phyloP scores from a whole-genome alignment of 805 yeast species.

The Novakomyces olei region DNA sequence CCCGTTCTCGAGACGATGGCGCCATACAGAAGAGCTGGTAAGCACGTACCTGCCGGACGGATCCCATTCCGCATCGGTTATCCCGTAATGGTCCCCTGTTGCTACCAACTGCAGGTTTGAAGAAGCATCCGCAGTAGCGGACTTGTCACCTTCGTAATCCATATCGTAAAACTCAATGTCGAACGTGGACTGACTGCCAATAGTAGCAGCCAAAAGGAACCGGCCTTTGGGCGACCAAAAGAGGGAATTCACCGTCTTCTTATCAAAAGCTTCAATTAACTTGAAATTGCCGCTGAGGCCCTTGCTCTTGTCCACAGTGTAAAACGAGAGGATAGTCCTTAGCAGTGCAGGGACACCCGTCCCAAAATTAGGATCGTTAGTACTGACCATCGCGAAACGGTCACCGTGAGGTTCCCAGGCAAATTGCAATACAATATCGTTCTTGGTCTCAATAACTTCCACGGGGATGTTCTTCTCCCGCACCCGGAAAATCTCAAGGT shows the following conservation, averaged over 20 bases:
- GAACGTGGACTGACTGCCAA: conserved; percentile 20
- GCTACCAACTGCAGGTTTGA: conserved; percentile 42
- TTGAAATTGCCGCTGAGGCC: conserved; percentile 36
- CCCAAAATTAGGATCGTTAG: conserved; percentile 21
- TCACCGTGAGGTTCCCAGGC: conserved; percentile 93
- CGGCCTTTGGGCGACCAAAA: conserved; percentile 88
- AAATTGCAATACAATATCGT: conserved; percentile 68
- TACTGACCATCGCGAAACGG: conserved; percentile 60
- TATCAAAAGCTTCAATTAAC: conserved; percentile 32
- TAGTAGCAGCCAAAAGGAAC: conserved; percentile 36
- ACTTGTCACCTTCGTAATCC: conserved; percentile 50
- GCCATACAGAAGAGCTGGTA: conserved; percentile 71
- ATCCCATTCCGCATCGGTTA: conserved; percentile 80
- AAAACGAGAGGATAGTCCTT: conserved; percentile 52
- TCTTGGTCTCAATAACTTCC: conserved; percentile 77
- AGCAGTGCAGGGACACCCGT: conserved; percentile 17
- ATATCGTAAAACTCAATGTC: conserved; percentile 71
- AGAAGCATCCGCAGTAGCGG: conserved; percentile 23
- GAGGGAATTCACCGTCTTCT: conserved; percentile 49
- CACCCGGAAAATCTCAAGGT: conserved; percentile 74
- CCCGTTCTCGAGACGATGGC: conserved; percentile 73
- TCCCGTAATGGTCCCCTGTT: conserved; percentile 45
- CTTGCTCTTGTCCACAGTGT: conserved; percentile 46
- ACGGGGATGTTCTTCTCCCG: conserved; percentile 82
- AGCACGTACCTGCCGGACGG: conserved; percentile 83